These are phyloP conservation scores for Soucietia sequanensis DNA, from an alignment of 805 yeast species.

Conservation along the genomic window DNA sequence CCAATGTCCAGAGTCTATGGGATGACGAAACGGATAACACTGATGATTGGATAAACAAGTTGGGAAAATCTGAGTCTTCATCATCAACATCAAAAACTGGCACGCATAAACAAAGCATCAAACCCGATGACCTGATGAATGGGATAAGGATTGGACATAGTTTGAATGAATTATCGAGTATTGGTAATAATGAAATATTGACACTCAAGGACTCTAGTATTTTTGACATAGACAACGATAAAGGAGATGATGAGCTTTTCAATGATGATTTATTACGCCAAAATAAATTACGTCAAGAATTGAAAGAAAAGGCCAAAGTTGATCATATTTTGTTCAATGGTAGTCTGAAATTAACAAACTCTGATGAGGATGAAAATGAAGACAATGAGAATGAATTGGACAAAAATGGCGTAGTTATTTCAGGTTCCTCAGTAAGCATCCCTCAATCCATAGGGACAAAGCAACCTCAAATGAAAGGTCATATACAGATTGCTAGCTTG, in stretches of 20 bases:
- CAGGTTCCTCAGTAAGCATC: constrained; percentile 6
- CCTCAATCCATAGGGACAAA: background rate
- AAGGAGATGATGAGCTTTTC: constrained; percentile 30
- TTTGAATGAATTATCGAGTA: constrained; percentile 33
- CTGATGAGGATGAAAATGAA: constrained; percentile 11
- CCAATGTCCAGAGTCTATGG: constrained; percentile 21
- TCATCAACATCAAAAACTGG: constrained; percentile 7
- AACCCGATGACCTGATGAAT: constrained; percentile 5
- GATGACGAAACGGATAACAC: constrained; percentile 29
- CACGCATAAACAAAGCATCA: constrained; percentile 5
- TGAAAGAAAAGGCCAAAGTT: constrained; percentile 23
- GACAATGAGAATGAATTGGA: constrained; percentile 9
- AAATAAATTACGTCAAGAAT: constrained; percentile 26
- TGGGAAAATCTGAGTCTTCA: constrained; percentile 23
- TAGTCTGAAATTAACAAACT: constrained; percentile 8
- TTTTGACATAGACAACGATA: constrained; percentile 32
- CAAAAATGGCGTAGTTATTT: constrained; percentile 4
- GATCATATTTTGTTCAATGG: constrained; percentile 23
- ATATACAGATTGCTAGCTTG: constrained; percentile 1
- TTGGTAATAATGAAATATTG: constrained; percentile 47
- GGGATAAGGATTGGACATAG: constrained; percentile 47
- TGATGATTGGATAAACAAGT: constrained; percentile 42
- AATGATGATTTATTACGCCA: constrained; percentile 32
- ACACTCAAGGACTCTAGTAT: constrained; percentile 55
- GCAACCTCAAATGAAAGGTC: constrained; percentile 2